Evolutionary conservation across 352 stramenopile species (phyloP), one percentile per base, ranked within the genome.

Genomic region (Pythium apleroticum): DNA sequence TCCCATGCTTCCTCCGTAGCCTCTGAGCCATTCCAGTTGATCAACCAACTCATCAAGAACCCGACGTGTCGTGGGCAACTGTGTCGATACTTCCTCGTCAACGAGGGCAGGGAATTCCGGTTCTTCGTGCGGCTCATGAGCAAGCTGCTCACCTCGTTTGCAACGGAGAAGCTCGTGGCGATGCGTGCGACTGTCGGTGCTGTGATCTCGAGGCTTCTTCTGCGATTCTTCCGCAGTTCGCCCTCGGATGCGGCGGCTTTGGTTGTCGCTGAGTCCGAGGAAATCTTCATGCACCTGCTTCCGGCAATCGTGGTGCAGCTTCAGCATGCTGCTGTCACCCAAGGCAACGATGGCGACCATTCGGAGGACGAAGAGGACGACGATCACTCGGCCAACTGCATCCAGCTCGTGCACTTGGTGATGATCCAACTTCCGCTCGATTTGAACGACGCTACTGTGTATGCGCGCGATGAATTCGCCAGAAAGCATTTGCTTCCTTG

Each of bases 61-160:
- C 52, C 71, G 25, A 80, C 80, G 12, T 91, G 84, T 54, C 68
- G 74, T 37, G 53, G 69, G 4, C 84, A 91, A 48, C 49, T 92
- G 8, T 58, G 87, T 14, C 57, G 65, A 31, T 88, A 88, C 37
- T 91, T 91, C 55, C 43, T 85, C 19, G 64, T 55, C 35, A 90
- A 88, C 27, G 72, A 84, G 63, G 73, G 66, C 56, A 85, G 84
- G 25, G 80, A 90, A 53, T 90, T 77, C 43, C 77, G 78, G 0
- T 89, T 89, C 69, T 91, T 92, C 60, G 52, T 91, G 22, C 80
- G 79, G 0, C 35, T 90, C 17, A 89, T 89, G 78, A 59, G 76
- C 10, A 91, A 86, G 63, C 63, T 92, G 37, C 68, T 91, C 4
- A 65, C 70, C 4, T 69, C 75, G 9, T 90, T 90, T 69, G 63